Evolutionary conservation across 352 stramenopile genomes (phyloP), one percentile per base, ranked within the genome.

Genomic region (Phytophthora hibernalis): DNA sequence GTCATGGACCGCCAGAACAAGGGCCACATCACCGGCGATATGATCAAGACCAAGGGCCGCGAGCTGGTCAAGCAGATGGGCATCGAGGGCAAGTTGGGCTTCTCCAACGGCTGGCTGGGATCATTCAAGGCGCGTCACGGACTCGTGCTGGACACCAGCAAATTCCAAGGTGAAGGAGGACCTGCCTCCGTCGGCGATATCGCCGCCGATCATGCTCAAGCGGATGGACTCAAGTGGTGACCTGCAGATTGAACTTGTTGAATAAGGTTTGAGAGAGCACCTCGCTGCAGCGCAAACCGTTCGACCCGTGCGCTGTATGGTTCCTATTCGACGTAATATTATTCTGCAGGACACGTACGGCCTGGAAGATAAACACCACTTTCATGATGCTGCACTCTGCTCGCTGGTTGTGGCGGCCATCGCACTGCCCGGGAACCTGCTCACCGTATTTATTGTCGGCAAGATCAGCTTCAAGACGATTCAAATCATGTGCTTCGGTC

Each of bases 261-360:
- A 62, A 62, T 12, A 79, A 61, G 30, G 43, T 89, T 15, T 43
- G 20, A n/a, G 43, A 45, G 18, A 83, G 82, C 45, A 43, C 48
- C 2, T 69, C 26, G 15, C 51, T 90, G n/a, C 66, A 76, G 13
- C 72, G 60, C 15, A 92, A 83, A 54, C 76, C 91, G 18, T 75
- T 97, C n/a, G 92, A 91, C 20, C 92, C 91, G 1, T 78, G 79
- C n/a, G 62, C 87, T 12, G 87, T 80, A 16, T 98, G 92, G 92
- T 97, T 97, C 64, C 73, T 98, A 9, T 97, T 97, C 61, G 92
- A 98, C 75, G 79, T 98, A 30, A 86, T 2, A 87, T 91, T 42
- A 91, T 96, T 55, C 50, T 96, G 9, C 68, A 91, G 54, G 84
- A 90, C 61, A 85, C 83, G 10, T 91, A 85, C 44, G 82, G 72